Base-by-base conservation (phyloP, 2,329 filamentous ascomycete genomes). In the Atkinsonella texensis region DNA sequence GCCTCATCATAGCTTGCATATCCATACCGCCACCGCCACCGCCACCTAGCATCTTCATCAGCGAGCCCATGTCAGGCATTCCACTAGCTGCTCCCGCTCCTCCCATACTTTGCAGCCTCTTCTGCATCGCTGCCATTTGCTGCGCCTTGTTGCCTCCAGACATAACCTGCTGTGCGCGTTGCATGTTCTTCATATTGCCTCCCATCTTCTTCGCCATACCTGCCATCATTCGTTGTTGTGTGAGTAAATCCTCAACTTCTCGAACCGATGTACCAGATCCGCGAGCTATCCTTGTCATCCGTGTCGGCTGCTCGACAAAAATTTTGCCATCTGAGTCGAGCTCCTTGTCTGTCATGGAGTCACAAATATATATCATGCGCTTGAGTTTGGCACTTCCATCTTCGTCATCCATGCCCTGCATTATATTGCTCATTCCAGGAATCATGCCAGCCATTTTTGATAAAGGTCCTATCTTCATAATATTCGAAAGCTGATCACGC, bases 201-300 rank as follows among this genome's bases (percentile, higher is more conserved):
- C 93, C 91, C 82, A 98, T 94, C 74, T 94, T 94, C 83, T 97
- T 98, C 47, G 93, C 93, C 89, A 98, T 96, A 53, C 88, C 88
- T 0, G 89, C 87, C 93, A 98, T 98, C 87, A 97, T 95, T 60
- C 88, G 84, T 67, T 97, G 91, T 70, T 98, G 93, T 0, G 90
- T 95, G n/a, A 98, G 79, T 7, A 98, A 75, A 63, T 98, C 93
- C 68, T 98, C 93, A 15, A 98, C 89, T 67, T 98, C 52, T 35
- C 78, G 81, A 2, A 98, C 93, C 40, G 81, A 87, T 0, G 93
- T 97, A 33, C 93, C 93, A 5, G 87, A 93, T 0, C 93, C 93
- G 49, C 84, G 81, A 0, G 93, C 93, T 47, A 98, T 84, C 38
- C 93, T 80, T 15, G 90, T 95, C 83, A 97, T 95, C 42, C 93